A percentile compares a stretch with the other conserved stretches of the same genome.
These are phyloP conservation scores for Glarea lozoyensis DNA, from an alignment of 495 filamentous ascomycete genomes.

Conservation along the genomic window DNA sequence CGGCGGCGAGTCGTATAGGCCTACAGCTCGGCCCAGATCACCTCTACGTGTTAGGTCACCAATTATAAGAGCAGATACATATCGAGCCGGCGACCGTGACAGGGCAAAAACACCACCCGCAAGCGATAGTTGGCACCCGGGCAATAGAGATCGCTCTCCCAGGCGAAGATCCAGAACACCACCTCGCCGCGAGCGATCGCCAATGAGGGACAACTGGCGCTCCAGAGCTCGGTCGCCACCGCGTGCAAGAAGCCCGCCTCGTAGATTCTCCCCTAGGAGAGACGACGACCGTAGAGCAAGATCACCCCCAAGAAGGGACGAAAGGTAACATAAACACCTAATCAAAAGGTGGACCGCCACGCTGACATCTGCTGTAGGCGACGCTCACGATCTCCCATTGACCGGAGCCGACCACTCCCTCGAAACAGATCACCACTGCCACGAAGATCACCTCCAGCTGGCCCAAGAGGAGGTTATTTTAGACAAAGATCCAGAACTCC, in stretches of 20 bases:
- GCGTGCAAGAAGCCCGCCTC: constrained; percentile 5
- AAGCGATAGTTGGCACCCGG: constrained; percentile 20
- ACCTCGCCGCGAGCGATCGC: constrained; percentile 17
- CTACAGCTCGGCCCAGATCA: constrained; percentile 37
- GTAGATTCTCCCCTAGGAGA: constrained; percentile 20
- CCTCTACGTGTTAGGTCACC: too few species aligned
- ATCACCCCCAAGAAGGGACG: constrained; percentile 18
- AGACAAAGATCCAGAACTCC: constrained; percentile 18
- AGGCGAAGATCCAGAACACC: constrained; percentile 23
- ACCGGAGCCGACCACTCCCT: constrained; percentile 14
- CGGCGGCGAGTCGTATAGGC: constrained; percentile 47
- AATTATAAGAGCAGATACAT: constrained; percentile 18
- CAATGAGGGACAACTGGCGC: constrained; percentile 18
- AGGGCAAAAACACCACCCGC: constrained; percentile 23
- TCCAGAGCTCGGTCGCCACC: constrained; percentile 5
- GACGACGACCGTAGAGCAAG: constrained; percentile 21
- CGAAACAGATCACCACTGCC: constrained; percentile 10
- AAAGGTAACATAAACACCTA: constrained; percentile 7
- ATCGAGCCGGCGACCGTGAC: constrained; percentile 22
- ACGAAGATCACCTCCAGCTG: constrained; percentile 19
- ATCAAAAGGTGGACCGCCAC: neutral
- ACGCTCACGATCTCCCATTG: constrained; percentile 22
- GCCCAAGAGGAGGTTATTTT: constrained; percentile 15
- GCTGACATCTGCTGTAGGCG: constrained; percentile 11
- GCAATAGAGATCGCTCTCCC: constrained; percentile 23